Conservation (phyloP, 169 alveolate species). For the Cryptosporidium sp. region DNA sequence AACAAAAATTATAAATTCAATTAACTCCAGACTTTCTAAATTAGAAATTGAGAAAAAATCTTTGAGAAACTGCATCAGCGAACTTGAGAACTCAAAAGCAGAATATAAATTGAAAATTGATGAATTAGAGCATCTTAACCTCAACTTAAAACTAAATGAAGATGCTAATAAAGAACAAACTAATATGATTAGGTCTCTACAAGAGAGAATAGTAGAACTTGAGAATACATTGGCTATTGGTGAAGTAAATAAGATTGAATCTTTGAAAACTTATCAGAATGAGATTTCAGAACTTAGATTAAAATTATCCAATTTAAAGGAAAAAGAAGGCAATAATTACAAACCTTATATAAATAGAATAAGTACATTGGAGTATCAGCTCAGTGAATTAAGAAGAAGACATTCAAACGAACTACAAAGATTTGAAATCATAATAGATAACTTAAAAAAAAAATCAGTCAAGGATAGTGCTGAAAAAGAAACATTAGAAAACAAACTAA, state of each 20-base stretch:
- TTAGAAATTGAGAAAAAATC: conserved; percentile 25
- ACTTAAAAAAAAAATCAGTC: conserved; percentile 17
- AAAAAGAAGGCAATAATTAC: background rate
- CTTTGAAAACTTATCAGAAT: conserved; percentile 25
- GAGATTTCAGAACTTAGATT: conserved; percentile 40
- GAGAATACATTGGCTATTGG: conserved; percentile 14
- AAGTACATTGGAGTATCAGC: conserved; percentile 38
- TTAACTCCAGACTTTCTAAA: conserved; percentile 12
- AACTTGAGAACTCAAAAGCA: conserved; percentile 3
- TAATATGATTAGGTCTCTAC: conserved; percentile 3
- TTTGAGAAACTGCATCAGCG: background rate
- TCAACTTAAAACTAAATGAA: background rate
- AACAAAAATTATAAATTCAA: background rate
- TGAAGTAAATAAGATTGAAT: conserved; percentile 32
- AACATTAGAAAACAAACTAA: background rate
- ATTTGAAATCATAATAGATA: conserved; percentile 36
- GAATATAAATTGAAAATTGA: conserved; percentile 10
- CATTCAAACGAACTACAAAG: conserved; percentile 45
- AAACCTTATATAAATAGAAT: conserved; percentile 56
- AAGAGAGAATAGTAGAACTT: conserved; percentile 28
- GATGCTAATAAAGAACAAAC: conserved; percentile 2
- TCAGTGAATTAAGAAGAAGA: conserved; percentile 48
- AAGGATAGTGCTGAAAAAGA: conserved; percentile 8
- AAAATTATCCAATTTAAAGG: conserved; percentile 19
- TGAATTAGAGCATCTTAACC: conserved; percentile 3